These are phyloP conservation scores for Flaveria ramosissima DNA, from an alignment of 129 eudicot species.

Conservation along the genomic window DNA sequence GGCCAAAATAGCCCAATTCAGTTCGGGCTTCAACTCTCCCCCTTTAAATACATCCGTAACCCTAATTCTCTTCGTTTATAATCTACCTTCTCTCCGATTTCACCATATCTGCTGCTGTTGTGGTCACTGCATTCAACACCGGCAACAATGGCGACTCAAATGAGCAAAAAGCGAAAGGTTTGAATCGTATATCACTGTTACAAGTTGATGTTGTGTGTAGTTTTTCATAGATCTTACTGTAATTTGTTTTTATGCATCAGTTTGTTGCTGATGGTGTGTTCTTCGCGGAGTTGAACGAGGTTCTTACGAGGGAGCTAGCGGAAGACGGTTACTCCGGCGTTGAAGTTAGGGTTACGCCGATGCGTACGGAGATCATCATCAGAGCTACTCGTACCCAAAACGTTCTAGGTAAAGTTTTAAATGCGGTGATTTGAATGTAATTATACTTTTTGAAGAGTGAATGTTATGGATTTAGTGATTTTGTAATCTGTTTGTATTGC, in stretches of 20 bases:
- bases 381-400: conserved; percentile 75
- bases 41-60: background rate
- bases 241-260: conserved; percentile 29
- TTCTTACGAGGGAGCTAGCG: conserved; percentile 69
- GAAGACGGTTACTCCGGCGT: conserved; percentile 24
- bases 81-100: background rate
- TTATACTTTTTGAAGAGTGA: background rate
- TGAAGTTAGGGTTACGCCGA: conserved; percentile 43
- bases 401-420: conserved; percentile 53
- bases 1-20: background rate
- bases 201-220: background rate
- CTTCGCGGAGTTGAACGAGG: conserved; percentile 48
- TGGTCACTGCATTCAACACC: background rate
- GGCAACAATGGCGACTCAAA: conserved; percentile 24
- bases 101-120: conserved; percentile 3
- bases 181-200: background rate
- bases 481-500: background rate
- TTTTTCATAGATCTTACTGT: conserved; percentile 4
- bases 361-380: conserved; percentile 70
- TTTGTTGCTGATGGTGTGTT: conserved; percentile 57
- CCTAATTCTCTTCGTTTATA: background rate
- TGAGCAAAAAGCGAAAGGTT: conserved; percentile 29
- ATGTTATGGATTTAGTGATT: background rate
- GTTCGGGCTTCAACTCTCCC: background rate
- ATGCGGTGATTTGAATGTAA: background rate